Conservation (phyloP, 2,329 filamentous ascomycete species). For the Diplodia intermedia region DNA sequence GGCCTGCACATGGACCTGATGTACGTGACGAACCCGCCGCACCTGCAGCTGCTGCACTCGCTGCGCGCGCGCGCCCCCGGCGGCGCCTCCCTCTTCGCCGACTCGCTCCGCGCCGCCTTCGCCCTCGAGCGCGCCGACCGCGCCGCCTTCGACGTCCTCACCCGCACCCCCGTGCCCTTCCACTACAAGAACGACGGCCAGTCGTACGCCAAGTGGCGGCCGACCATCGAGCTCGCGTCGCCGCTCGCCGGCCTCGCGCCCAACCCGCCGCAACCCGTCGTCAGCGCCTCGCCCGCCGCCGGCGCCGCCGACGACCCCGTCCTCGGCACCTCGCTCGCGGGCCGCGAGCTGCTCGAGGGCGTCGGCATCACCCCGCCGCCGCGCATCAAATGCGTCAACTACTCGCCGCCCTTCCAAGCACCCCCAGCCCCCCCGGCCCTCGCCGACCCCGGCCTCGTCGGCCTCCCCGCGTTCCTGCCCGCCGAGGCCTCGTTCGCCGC, state of each 20-base stretch:
- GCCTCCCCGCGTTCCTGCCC: background rate
- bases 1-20: constrained; percentile 93
- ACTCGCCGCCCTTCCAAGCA: constrained; percentile 82
- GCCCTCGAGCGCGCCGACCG: constrained; percentile 44
- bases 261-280: constrained; percentile 14
- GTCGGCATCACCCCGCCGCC: constrained; percentile 37
- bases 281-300: constrained; percentile 1
- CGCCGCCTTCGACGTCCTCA: constrained; percentile 51
- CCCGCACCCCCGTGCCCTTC: constrained; percentile 60
- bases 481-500: background rate
- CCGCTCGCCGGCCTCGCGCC: constrained; percentile 5
- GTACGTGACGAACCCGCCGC: constrained; percentile 72
- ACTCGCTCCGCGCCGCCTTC: constrained; percentile 69
- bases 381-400: constrained; percentile 61
- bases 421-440: constrained; percentile 47
- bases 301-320: background rate
- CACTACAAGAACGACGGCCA: constrained; percentile 72
- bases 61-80: constrained; percentile 79
- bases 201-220: constrained; percentile 66
- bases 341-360: constrained; percentile 10
- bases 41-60: constrained; percentile 88
- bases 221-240: constrained; percentile 59
- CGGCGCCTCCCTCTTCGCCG: constrained; percentile 86
- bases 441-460: constrained; percentile 7
- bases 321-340: constrained; percentile 6